phyloP scores from a whole-genome alignment of 2,329 filamentous ascomycete species.

The Botrytis byssoidea region DNA sequence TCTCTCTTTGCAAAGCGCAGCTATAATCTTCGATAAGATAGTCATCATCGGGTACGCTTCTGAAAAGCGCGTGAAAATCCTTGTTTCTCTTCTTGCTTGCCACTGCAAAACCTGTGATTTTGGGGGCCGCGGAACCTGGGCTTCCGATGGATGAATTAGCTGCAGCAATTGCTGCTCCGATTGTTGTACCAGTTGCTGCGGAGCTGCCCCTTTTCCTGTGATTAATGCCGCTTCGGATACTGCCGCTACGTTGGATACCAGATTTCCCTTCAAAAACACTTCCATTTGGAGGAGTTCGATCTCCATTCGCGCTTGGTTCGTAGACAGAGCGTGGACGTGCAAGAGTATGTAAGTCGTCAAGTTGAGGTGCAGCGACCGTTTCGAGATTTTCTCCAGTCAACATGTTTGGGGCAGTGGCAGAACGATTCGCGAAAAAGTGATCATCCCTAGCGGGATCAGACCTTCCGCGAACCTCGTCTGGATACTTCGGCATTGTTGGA shows the following conservation, averaged over 20 bases:
- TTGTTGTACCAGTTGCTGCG: conserved; percentile 55
- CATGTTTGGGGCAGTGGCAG: conserved; percentile 11
- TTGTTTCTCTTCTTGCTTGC: conserved; percentile 94
- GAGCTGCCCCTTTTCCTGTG: conserved; percentile 76
- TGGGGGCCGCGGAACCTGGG: conserved; percentile 60
- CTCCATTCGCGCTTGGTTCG: conserved; percentile 51
- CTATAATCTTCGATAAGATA: conserved; percentile 99
- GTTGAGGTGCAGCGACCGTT: conserved; percentile 24
- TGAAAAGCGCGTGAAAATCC: conserved; percentile 90
- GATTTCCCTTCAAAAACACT: conserved; percentile 64
- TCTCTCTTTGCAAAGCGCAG: conserved; percentile 92
- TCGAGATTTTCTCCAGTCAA: conserved; percentile 29
- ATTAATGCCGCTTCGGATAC: conserved; percentile 61
- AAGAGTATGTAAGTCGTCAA: conserved; percentile 33
- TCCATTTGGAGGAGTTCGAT: conserved; percentile 64
- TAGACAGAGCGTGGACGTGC: conserved; percentile 50
- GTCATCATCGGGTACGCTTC: conserved; percentile 96
- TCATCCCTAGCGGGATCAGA: conserved; percentile 31
- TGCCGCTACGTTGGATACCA: conserved; percentile 54
- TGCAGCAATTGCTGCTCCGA: conserved; percentile 70
- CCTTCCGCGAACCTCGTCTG: conserved; percentile 42
- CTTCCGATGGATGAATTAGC: conserved; percentile 68
- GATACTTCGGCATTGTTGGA: conserved; percentile 55
- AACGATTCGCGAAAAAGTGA: conserved; percentile 23
- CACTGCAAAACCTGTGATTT: conserved; percentile 91